Evolutionary conservation across 768 basidiomycete genomes (phyloP), one percentile per base, ranked within the genome.

Genomic region (Suillus hirtellus): DNA sequence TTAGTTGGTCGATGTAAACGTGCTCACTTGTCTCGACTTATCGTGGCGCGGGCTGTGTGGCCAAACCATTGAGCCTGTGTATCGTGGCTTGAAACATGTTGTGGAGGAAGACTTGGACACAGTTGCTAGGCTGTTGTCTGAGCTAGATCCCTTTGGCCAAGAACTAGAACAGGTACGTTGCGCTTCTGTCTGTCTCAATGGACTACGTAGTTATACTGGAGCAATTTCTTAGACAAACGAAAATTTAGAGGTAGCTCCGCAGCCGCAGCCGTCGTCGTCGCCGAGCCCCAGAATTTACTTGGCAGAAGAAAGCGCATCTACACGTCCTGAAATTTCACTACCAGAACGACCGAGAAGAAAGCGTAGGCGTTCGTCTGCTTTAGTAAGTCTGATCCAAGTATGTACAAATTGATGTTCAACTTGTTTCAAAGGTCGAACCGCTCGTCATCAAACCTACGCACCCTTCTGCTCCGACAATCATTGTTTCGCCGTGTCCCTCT

Each of bases 401-500:
- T 52, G 19, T 35, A 2, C 21, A 34, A 11, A 31, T 21, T 21
- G 12, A 35, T 60, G 11, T 10, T 60, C 8, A 60, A 12, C 6
- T 35, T 19, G 4, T n/a, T 59, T 3, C 21, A 19, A 60, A 71
- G 70, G 54, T 58, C 24, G 68, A 68, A 38, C 74, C 77, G 10
- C 40, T 75, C 21, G 62, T 77, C 21, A 75, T 78, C 55, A 71
- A 67, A 38, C 71, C 71, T 55, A 64, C 74, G 7, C 74, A 79
- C 58, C 70, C 78, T 2, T 75, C 75, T 15, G 72, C 79, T 38
- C 86, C 86, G 3, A 80, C 73, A 4, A 86, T 87, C 53, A 70
- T 84, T 56, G 75, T 88, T 31, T 86, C 83, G 1, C 80, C 80
- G 4, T 84, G 83, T 69, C 72, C 76, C 4, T 63, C 76, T 1